Evolutionary conservation across 2,329 filamentous ascomycete species (phyloP).

Genomic region (Cadophora sp.): DNA sequence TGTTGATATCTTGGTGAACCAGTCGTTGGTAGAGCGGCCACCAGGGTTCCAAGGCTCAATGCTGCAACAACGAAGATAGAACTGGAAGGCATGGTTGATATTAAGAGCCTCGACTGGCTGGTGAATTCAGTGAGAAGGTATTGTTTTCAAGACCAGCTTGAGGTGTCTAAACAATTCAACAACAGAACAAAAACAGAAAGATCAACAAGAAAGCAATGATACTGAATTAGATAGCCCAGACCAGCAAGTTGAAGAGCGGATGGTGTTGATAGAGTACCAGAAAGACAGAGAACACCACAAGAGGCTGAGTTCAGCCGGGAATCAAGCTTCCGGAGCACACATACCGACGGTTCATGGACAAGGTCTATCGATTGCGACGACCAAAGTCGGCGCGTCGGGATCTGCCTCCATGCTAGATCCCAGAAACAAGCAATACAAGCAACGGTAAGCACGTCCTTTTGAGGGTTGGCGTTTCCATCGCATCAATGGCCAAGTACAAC

Average conservation of each 20-base stretch:
- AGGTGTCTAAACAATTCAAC: conserved; percentile 3
- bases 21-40: conserved; percentile 12
- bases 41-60: conserved; percentile 12
- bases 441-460: neutral
- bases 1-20: neutral
- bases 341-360: neutral
- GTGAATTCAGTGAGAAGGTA: neutral
- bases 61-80: neutral
- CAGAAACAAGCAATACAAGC: neutral
- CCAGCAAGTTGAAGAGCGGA: neutral
- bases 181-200: neutral
- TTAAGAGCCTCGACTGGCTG: neutral
- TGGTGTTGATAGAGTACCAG: neutral
- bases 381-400: neutral
- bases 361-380: neutral
- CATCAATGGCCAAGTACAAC: neutral
- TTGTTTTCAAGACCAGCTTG: conserved; percentile 16
- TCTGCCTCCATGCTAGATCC: neutral
- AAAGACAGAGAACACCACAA: neutral
- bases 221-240: conserved; percentile 2
- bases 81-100: neutral
- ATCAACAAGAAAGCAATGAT: neutral
- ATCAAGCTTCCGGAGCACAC: neutral
- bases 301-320: conserved; percentile 8
- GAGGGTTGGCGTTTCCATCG: neutral